phyloP scores from a whole-genome alignment of 257 asterid species.

The Solanum infundibuliforme region DNA sequence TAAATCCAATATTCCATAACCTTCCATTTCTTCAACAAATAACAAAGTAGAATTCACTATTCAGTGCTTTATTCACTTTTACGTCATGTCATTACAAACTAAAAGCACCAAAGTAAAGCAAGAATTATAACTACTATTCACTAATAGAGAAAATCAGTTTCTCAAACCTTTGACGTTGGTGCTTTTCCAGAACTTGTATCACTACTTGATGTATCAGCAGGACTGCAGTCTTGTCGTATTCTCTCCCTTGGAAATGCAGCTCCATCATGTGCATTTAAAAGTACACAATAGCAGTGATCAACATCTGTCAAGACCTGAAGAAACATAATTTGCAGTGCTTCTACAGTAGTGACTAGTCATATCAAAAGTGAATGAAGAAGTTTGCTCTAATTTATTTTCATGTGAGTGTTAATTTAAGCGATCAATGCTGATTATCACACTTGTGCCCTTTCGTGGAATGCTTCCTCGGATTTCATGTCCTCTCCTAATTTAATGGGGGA shows the following conservation, averaged over 20 bases:
- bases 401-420: not conserved
- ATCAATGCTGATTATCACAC: not conserved
- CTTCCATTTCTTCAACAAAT: not conserved
- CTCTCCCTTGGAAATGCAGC: conserved; percentile 75
- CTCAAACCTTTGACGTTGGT: conserved; percentile 64
- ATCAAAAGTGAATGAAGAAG: not conserved
- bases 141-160: not conserved
- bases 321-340: not conserved
- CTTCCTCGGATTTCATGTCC: not conserved
- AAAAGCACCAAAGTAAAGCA: not conserved
- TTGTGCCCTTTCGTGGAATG: not conserved
- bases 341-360: not conserved
- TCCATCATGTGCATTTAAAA: conserved; percentile 84
- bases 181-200: conserved; percentile 37
- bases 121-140: not conserved
- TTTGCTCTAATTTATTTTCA: not conserved
- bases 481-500: not conserved
- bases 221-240: conserved; percentile 19
- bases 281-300: conserved; percentile 93
- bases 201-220: conserved; percentile 32
- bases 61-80: not conserved
- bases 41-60: not conserved
- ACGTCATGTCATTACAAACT: not conserved
- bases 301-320: conserved; percentile 88
- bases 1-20: not conserved